A percentile compares a stretch with the other conserved stretches of the same genome.
These are phyloP conservation scores for Pisolithus thermaeus DNA, from an alignment of 1,284 basidiomycete genomes.

Conservation along the genomic window DNA sequence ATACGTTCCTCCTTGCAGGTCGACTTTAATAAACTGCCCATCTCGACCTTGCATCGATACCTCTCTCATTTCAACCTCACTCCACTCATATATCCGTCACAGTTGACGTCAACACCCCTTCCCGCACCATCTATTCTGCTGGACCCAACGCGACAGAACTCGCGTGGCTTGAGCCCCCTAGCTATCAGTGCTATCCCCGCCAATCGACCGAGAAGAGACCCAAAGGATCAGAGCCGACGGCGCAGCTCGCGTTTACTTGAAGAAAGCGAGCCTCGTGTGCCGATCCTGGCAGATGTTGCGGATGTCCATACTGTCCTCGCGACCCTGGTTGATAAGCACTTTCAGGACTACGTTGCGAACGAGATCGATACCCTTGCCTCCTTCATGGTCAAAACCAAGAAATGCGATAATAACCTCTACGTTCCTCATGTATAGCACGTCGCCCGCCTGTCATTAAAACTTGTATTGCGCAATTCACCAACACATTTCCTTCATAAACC, in stretches of 20 bases:
- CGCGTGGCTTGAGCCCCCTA: conserved; percentile 45
- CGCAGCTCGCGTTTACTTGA: conserved; percentile 65
- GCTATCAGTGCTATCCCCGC: conserved; percentile 43
- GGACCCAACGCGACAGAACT: conserved; percentile 38
- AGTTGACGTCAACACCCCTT: conserved; percentile 59
- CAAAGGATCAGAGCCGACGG: conserved; percentile 48
- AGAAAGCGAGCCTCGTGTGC: conserved; percentile 50
- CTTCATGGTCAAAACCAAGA: conserved; percentile 64
- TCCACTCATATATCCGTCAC: conserved; percentile 62
- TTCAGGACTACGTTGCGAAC: conserved; percentile 57
- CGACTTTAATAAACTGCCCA: conserved; percentile 62
- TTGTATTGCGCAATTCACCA: too few species aligned
- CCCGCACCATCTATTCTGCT: conserved; percentile 58
- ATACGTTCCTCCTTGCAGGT: conserved; percentile 38
- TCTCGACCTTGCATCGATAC: conserved; percentile 58
- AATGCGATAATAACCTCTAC: conserved; percentile 33
- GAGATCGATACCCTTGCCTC: conserved; percentile 76
- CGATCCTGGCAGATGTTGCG: conserved; percentile 60
- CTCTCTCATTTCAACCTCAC: conserved; percentile 64
- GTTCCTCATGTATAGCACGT: neutral
- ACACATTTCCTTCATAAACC: too few species aligned
- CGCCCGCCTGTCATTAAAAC: neutral
- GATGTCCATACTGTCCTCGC: conserved; percentile 64
- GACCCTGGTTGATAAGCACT: conserved; percentile 62
- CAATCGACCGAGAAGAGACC: conserved; percentile 62